phyloP scores from a whole-genome alignment of 1,284 basidiomycete genomes.

The Phenoliferia sp. region DNA sequence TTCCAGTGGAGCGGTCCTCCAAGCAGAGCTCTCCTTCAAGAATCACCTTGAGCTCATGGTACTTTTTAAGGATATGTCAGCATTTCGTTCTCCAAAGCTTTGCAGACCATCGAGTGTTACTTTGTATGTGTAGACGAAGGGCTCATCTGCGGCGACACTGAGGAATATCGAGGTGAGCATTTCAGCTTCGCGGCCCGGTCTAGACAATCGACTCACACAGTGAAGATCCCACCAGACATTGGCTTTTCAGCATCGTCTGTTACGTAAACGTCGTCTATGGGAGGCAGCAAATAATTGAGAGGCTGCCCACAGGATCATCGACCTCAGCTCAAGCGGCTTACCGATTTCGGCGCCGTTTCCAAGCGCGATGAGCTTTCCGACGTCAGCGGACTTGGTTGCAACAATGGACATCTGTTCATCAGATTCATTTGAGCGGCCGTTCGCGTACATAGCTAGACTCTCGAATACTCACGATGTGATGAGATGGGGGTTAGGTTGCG shows the following conservation, averaged over 20 bases:
- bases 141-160: constrained; percentile 13
- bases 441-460: too few species aligned
- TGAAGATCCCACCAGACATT: constrained; percentile 28
- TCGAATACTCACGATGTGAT: too few species aligned
- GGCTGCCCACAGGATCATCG: background rate
- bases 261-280: constrained; percentile 23
- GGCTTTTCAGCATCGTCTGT: constrained; percentile 23
- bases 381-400: constrained; percentile 4
- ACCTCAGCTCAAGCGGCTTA: background rate
- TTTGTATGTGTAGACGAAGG: constrained; percentile 25
- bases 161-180: too few species aligned
- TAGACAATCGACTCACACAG: too few species aligned
- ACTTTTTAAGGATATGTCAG: background rate
- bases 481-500: too few species aligned
- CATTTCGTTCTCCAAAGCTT: background rate
- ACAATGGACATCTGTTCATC: background rate
- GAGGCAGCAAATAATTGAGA: background rate
- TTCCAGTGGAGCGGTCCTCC: constrained; percentile 16
- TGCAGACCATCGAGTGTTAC: constrained; percentile 1
- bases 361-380: background rate
- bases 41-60: constrained; percentile 30
- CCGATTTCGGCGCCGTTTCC: constrained; percentile 3
- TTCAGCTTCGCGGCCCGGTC: too few species aligned
- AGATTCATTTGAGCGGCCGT: background rate
- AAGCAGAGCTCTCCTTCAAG: constrained; percentile 27